Conservation (phyloP, 805 yeast species). For the Lipomyces yamadae region DNA sequence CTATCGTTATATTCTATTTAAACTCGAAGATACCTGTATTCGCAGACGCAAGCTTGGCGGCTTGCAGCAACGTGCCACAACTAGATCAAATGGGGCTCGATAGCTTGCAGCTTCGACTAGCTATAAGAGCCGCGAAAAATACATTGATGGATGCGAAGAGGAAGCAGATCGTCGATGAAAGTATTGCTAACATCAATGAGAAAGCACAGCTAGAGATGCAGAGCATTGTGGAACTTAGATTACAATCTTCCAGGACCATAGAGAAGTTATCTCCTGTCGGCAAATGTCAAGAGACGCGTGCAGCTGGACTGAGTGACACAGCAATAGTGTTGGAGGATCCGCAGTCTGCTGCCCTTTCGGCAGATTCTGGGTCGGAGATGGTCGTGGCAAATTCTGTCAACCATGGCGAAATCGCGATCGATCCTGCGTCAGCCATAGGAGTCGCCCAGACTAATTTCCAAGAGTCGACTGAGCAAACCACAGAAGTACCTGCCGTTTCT, state of each 20-base stretch:
- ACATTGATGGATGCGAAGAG: background rate
- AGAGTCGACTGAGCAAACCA: background rate
- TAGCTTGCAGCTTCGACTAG: background rate
- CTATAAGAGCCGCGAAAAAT: background rate
- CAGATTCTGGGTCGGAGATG: background rate
- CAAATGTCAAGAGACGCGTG: background rate
- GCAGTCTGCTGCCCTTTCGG: background rate
- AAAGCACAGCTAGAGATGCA: slow-evolving; percentile 1
- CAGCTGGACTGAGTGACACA: background rate
- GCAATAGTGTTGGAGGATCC: background rate
- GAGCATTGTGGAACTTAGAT: background rate
- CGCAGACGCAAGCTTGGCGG: background rate
- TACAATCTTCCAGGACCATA: background rate
- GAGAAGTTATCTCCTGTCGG: background rate
- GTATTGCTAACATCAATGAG: slow-evolving; percentile 1
- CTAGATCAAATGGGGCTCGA: background rate
- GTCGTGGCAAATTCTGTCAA: background rate
- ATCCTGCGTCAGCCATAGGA: background rate
- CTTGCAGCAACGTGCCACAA: background rate
- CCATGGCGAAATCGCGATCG: background rate
- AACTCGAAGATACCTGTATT: background rate
- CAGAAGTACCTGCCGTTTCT: background rate
- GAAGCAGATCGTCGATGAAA: background rate
- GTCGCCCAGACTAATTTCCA: background rate
- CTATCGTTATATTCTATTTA: background rate